Base-by-base conservation (phyloP, 2,329 filamentous ascomycete genomes). In the Xylariaceae sp. region DNA sequence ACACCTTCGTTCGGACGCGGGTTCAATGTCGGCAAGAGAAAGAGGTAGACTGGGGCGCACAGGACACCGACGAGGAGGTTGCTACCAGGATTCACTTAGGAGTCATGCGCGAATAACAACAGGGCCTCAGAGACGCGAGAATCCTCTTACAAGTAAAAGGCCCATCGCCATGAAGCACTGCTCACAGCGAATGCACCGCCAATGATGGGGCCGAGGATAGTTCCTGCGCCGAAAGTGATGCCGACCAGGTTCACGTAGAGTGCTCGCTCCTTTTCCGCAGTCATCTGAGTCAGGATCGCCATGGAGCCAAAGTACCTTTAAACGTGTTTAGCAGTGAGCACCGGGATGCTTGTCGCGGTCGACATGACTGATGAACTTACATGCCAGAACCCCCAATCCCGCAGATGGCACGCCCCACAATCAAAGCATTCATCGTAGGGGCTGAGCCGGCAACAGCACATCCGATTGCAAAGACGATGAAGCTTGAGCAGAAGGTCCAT, bases 11-110 rank as follows among this genome's bases (percentile, higher is more conserved):
- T 29, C 10, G 53, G 51, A 10, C 5, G 47, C 2, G 63, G 65
- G 8, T 61, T 45, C 16, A 57, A 29, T 1, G 49, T 40, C 0
- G 68, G 68, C 1, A 72, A 50, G 12, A 65, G 44, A 37, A 70
- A 67, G 19, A 71, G 22, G 42, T 63, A 70, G 5, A 72, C 72
- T 1, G 68, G 70, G 0, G 58, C 54, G 15, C 56, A 56, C 34
- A 73, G 62, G 30, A 57, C 74, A 3, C 69, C 79, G 1, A 77
- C 71, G 47, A 78, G 26, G 26, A 26, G 26, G 26, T 26, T 26
- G 26, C 26, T 26, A 8, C 8, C 5, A 8, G 26, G 26, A 26
- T 8, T 26, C 8, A 8, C 5, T 26, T 26, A 26, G 26, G 26
- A 26, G 26, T 4, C 26, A 8, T 26, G 26, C 8, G 26, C 8